These are phyloP conservation scores for Candolleomyces eurysporus DNA, from an alignment of 768 basidiomycete species.

Conservation along the genomic window DNA sequence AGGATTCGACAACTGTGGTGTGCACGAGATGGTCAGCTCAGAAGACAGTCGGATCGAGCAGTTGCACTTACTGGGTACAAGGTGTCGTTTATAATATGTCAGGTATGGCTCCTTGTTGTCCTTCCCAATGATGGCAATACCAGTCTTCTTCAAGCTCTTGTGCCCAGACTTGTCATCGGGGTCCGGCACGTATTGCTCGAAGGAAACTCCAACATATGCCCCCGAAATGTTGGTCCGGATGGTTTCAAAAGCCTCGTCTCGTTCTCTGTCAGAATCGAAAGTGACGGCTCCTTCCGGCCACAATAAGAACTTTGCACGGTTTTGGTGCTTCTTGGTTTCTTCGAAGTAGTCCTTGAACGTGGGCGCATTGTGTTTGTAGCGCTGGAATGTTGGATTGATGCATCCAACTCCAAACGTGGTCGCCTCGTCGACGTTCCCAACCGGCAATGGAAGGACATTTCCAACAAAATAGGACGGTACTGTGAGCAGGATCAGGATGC, in stretches of 20 bases:
- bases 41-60: too few relatives aligned
- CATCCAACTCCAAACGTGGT: slow-evolving; percentile 68
- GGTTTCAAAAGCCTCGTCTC: slow-evolving; percentile 43
- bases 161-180: slow-evolving; percentile 32
- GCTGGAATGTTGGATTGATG: slow-evolving; percentile 51
- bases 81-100: slow-evolving; percentile 70
- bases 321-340: slow-evolving; percentile 49
- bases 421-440: slow-evolving; percentile 30
- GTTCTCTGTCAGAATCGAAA: slow-evolving; percentile 53
- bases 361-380: slow-evolving; percentile 38
- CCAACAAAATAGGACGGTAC: slow-evolving; percentile 52
- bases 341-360: slow-evolving; percentile 57
- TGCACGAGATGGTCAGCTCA: too few relatives aligned
- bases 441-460: slow-evolving; percentile 37
- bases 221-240: slow-evolving; percentile 37
- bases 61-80: slow-evolving; percentile 70
- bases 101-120: slow-evolving; percentile 33
- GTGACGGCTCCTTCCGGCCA: slow-evolving; percentile 82
- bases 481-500: slow-evolving; percentile 42
- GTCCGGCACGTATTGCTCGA: slow-evolving; percentile 56
- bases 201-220: slow-evolving; percentile 66
- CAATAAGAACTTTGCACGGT: slow-evolving; percentile 53
- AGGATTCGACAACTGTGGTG: slow-evolving; percentile 73
- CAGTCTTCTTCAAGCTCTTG: slow-evolving; percentile 51
- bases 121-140: slow-evolving; percentile 57